These are phyloP conservation scores for Barbarea vulgaris DNA, from an alignment of 345 rosid genomes.

Conservation along the genomic window DNA sequence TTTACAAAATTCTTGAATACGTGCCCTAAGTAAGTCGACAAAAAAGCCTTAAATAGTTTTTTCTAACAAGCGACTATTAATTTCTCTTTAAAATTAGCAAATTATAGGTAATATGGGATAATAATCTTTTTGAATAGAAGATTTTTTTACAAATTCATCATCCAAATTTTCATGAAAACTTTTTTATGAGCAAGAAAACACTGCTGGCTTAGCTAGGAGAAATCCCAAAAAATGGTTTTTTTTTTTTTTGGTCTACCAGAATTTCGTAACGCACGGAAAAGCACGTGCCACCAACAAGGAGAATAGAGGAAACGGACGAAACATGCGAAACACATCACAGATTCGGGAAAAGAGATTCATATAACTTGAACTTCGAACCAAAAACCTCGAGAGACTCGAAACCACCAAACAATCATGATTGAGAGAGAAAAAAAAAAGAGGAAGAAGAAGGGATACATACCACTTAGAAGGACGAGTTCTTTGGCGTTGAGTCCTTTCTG, in stretches of 20 bases:
- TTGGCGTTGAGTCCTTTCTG: slow-evolving; percentile 60
- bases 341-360: slow-evolving; percentile 24
- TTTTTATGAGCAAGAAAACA: background rate
- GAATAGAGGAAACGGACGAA: slow-evolving; percentile 13
- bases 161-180: background rate
- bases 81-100: background rate
- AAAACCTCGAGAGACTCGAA: slow-evolving; percentile 18
- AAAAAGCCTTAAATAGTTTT: background rate
- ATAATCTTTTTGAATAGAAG: background rate
- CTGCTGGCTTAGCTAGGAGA: background rate
- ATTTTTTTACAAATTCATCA: background rate
- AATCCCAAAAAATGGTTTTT: background rate
- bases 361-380: slow-evolving; percentile 45
- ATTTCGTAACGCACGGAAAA: background rate
- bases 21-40: background rate
- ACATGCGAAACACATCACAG: slow-evolving; percentile 29
- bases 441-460: slow-evolving; percentile 40
- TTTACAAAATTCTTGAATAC: background rate
- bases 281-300: slow-evolving; percentile 29
- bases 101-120: background rate
- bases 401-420: slow-evolving; percentile 47
- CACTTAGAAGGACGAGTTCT: slow-evolving; percentile 80
- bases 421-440: slow-evolving; percentile 33
- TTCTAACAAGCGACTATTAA: background rate
- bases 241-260: background rate